Evolutionary conservation across 192 early-diverging fungal species (phyloP).

Genomic region (Chytriomyces confervae): DNA sequence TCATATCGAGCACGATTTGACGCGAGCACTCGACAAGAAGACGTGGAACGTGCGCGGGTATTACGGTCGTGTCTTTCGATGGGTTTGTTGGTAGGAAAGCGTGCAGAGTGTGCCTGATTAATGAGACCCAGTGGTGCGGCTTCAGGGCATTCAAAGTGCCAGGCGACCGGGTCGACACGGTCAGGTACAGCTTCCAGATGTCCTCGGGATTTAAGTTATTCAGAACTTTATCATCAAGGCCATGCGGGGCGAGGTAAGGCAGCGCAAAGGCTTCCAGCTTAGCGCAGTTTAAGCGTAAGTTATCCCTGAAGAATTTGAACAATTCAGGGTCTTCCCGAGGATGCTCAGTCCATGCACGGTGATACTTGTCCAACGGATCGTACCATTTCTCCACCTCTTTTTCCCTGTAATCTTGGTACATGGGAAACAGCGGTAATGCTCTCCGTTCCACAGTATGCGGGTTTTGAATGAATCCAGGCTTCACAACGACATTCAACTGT

Average conservation of each 20-base stretch:
- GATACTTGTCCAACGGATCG: too few species aligned
- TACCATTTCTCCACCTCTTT: too few species aligned
- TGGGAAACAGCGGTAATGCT: too few species aligned
- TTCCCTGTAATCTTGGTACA: too few species aligned
- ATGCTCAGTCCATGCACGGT: not conserved
- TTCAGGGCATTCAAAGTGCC: not conserved
- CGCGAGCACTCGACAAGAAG: not conserved
- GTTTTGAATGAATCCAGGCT: too few species aligned
- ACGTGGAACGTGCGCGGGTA: not conserved
- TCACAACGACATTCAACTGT: too few species aligned
- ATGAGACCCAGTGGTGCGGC: not conserved
- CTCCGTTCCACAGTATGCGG: too few species aligned
- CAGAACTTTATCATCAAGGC: not conserved
- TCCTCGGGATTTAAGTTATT: not conserved
- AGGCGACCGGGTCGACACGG: not conserved
- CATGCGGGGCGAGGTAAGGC: not conserved
- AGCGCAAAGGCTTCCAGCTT: not conserved
- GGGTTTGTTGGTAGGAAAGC: conserved; percentile 6
- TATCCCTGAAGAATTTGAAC: not conserved
- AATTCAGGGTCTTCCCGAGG: not conserved
- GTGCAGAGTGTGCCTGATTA: not conserved
- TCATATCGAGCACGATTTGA: conserved; percentile 5
- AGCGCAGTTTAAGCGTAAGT: not conserved
- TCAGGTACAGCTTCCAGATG: conserved; percentile 7
- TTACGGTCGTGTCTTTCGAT: not conserved